These are phyloP conservation scores for Albugo candida DNA, from an alignment of 352 stramenopile genomes.

Conservation along the genomic window DNA sequence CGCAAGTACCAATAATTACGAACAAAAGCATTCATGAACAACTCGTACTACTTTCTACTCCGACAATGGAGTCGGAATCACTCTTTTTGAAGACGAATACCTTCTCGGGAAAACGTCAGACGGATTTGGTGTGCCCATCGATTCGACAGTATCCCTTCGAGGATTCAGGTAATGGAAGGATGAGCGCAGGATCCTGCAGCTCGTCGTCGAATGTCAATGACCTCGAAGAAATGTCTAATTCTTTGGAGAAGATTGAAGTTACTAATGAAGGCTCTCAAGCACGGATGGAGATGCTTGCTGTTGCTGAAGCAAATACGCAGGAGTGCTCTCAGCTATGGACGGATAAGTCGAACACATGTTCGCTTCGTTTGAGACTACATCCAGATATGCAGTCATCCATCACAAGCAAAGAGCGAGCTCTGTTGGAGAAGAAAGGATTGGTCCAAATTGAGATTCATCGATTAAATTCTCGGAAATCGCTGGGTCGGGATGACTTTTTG, in stretches of 20 bases:
- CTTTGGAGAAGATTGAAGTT: conserved; percentile 15
- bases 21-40: too few species aligned
- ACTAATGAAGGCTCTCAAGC: conserved; percentile 32
- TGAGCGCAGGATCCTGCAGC: too few species aligned
- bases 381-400: conserved; percentile 37
- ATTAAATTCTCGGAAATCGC: conserved; percentile 17
- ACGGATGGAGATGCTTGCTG: conserved; percentile 39
- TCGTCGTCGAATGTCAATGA: too few species aligned
- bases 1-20: too few species aligned
- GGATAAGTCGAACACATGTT: conserved; percentile 29
- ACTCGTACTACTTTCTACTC: too few species aligned
- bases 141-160: too few species aligned
- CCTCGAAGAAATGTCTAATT: too few species aligned
- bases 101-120: too few species aligned
- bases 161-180: too few species aligned
- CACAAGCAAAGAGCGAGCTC: conserved; percentile 31
- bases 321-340: conserved; percentile 51
- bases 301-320: conserved; percentile 58
- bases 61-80: too few species aligned
- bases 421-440: conserved; percentile 23
- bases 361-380: conserved; percentile 43
- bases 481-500: conserved; percentile 32
- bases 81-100: too few species aligned
- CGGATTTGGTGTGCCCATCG: too few species aligned
- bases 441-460: conserved; percentile 46